These are phyloP conservation scores for Lichtheimia ramosa DNA, from an alignment of 371 early-diverging fungal genomes.

Conservation along the genomic window DNA sequence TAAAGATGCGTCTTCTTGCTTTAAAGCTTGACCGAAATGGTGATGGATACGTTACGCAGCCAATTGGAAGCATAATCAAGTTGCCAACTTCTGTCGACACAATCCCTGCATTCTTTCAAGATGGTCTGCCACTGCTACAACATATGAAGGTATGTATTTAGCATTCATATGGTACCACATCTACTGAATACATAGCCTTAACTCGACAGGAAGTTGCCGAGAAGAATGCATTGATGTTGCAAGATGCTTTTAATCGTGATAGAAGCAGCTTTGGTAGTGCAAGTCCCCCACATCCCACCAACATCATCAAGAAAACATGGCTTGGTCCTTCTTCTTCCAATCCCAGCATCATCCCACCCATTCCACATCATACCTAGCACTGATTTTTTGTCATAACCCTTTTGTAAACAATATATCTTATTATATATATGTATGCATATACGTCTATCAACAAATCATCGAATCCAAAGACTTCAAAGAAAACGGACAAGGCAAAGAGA, in stretches of 20 bases:
- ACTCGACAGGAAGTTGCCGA: not conserved
- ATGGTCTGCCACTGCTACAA: not conserved
- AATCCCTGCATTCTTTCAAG: not conserved
- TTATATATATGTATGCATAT: no score
- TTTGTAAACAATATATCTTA: no score
- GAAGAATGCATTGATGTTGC: not conserved
- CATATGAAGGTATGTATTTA: not conserved
- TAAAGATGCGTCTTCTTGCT: not conserved
- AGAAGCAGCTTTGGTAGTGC: not conserved
- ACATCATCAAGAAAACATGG: not conserved
- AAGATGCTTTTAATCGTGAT: not conserved
- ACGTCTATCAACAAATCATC: no score
- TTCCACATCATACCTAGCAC: not conserved
- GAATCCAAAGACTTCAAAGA: no score
- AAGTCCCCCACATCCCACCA: not conserved
- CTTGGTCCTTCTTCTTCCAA: not conserved
- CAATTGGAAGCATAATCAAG: not conserved
- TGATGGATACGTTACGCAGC: not conserved
- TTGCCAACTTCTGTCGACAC: not conserved
- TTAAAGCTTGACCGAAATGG: not conserved
- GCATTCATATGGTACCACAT: no score
- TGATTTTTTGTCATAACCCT: no score
- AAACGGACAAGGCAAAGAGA: no score
- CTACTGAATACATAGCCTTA: no score
- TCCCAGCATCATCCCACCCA: not conserved